Percentiles rank a stretch among this genome's conserved stretches.
Evolutionary conservation across 2,329 filamentous ascomycete genomes (phyloP).

Genomic region (Chaetomiaceae sp.): DNA sequence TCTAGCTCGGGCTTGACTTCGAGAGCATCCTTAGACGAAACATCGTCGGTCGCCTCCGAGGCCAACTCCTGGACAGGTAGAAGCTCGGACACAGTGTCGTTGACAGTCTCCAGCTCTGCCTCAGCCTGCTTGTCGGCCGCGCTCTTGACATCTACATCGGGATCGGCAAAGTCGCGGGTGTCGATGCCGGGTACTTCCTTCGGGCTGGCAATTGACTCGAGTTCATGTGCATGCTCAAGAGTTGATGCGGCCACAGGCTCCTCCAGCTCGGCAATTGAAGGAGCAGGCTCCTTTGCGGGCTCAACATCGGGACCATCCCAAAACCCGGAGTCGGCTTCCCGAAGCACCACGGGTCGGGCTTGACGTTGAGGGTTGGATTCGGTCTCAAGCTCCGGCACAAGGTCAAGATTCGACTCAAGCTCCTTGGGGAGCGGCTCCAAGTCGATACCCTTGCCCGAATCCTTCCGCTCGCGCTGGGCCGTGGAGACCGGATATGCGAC

Average conservation of each 20-base stretch:
- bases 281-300: conserved; percentile 10
- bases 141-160: neutral
- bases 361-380: neutral
- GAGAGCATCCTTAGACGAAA: neutral
- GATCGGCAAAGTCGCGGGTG: conserved; percentile 17
- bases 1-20: conserved; percentile 9
- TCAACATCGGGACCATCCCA: conserved; percentile 23
- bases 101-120: neutral
- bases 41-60: conserved; percentile 6
- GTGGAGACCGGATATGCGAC: neutral
- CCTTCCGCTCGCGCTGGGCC: conserved; percentile 15
- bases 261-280: conserved; percentile 17
- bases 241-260: conserved; percentile 8
- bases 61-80: neutral
- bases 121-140: neutral
- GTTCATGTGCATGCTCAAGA: conserved; percentile 9
- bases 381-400: conserved; percentile 11
- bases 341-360: neutral
- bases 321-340: conserved; percentile 26
- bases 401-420: conserved; percentile 8
- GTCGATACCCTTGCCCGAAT: conserved; percentile 22
- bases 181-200: conserved; percentile 5
- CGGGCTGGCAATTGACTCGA: conserved; percentile 2
- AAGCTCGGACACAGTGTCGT: neutral
- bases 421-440: conserved; percentile 13